These are phyloP conservation scores for Tetrapyrgos nigripes DNA, from an alignment of 1,284 basidiomycete species.

Conservation along the genomic window DNA sequence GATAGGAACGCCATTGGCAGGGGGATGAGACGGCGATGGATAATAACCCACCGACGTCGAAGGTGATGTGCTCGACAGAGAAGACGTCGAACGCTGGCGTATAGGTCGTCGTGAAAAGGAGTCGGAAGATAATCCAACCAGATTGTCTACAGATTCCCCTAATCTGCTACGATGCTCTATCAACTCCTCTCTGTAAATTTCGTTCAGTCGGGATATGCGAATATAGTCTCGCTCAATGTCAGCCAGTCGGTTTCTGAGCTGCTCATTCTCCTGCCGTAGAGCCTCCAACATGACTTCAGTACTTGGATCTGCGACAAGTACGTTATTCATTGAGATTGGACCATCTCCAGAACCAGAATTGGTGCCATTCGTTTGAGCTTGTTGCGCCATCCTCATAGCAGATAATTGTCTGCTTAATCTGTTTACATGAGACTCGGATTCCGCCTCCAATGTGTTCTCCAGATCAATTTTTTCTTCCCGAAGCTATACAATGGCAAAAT, in stretches of 20 bases:
- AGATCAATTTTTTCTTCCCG: conserved; percentile 84
- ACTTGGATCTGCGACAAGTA: conserved; percentile 53
- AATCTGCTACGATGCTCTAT: conserved; percentile 78
- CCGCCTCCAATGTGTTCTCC: conserved; percentile 80
- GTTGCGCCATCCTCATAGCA: conserved; percentile 63
- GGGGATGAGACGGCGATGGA: conserved; percentile 43
- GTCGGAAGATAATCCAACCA: conserved; percentile 74
- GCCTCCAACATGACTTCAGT: conserved; percentile 73
- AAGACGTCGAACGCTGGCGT: conserved; percentile 57
- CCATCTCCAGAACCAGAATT: background rate
- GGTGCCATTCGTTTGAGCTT: conserved; percentile 39
- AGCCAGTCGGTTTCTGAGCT: conserved; percentile 64
- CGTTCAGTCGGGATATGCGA: conserved; percentile 73
- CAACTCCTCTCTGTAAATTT: conserved; percentile 81
- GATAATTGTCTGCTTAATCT: conserved; percentile 72
- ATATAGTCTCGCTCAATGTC: conserved; percentile 79
- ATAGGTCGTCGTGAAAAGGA: conserved; percentile 74
- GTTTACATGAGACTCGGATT: conserved; percentile 81
- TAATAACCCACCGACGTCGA: conserved; percentile 42
- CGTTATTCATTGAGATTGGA: background rate
- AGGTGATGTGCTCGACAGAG: conserved; percentile 44
- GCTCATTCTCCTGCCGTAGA: conserved; percentile 78
- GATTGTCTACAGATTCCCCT: conserved; percentile 74
- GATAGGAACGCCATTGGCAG: conserved; percentile 65
- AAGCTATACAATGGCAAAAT: conserved; percentile 52